These are phyloP conservation scores for Orbilia oligospora DNA, from an alignment of 2,329 filamentous ascomycete species.

Conservation along the genomic window DNA sequence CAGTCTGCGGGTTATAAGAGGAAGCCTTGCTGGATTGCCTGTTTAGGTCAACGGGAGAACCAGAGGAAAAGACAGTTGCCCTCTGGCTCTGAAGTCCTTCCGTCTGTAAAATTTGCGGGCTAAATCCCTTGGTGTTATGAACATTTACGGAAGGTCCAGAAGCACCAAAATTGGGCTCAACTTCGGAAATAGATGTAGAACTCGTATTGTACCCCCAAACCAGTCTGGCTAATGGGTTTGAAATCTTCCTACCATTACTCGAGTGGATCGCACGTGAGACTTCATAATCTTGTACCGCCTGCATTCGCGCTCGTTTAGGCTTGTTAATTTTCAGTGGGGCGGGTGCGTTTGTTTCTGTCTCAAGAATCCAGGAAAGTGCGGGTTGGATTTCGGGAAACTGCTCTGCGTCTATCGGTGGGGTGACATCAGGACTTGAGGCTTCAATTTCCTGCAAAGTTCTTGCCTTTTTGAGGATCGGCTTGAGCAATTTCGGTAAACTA, in stretches of 20 bases:
- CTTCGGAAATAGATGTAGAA: slow-evolving; percentile 46
- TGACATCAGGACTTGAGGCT: slow-evolving; percentile 53
- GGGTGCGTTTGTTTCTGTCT: slow-evolving; percentile 52
- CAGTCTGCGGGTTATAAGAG: slow-evolving; percentile 54
- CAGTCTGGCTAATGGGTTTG: slow-evolving; percentile 24
- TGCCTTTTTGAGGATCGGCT: slow-evolving; percentile 56
- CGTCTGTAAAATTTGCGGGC: slow-evolving; percentile 44
- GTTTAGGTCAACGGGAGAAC: slow-evolving; percentile 39
- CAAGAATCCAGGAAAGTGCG: slow-evolving; percentile 60
- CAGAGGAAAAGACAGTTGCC: slow-evolving; percentile 52
- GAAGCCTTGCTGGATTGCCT: slow-evolving; percentile 54
- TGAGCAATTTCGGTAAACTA: slow-evolving; percentile 50
- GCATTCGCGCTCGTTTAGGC: slow-evolving; percentile 59
- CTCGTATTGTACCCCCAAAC: slow-evolving; percentile 36
- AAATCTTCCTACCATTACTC: slow-evolving; percentile 32
- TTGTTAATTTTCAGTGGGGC: slow-evolving; percentile 59
- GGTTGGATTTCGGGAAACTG: slow-evolving; percentile 60
- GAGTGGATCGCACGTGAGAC: slow-evolving; percentile 48
- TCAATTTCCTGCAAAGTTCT: slow-evolving; percentile 52
- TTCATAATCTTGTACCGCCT: slow-evolving; percentile 50
- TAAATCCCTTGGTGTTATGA: slow-evolving; percentile 48
- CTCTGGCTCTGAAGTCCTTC: slow-evolving; percentile 54
- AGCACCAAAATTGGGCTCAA: slow-evolving; percentile 27
- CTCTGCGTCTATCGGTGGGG: slow-evolving; percentile 58
- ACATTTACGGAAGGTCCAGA: slow-evolving; percentile 54